Conservation (phyloP, 1,284 basidiomycete genomes). For the Amylostereum chailletii region DNA sequence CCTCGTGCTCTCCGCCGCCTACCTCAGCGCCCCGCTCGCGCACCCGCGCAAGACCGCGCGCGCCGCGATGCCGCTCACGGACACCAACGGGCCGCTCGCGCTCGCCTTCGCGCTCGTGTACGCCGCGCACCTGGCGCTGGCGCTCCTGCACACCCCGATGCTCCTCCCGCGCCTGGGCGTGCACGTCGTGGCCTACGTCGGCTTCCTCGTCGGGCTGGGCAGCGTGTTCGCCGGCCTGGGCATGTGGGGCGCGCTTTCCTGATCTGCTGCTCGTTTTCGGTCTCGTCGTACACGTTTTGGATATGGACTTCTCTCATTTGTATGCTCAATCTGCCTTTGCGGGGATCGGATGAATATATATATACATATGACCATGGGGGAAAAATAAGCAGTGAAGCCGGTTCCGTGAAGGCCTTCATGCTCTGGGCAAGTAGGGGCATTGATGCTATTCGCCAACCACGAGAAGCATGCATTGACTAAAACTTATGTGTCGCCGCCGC, state of each 20-base stretch:
- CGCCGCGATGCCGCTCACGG: conserved; percentile 4
- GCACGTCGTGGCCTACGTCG: conserved; percentile 61
- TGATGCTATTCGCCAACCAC: too few species aligned
- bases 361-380: too few species aligned
- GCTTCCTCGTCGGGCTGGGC: conserved; percentile 51
- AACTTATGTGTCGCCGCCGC: too few species aligned
- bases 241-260: conserved; percentile 55
- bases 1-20: conserved; percentile 55
- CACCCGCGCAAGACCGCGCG: conserved; percentile 9
- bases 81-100: conserved; percentile 26
- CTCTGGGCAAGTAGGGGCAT: too few species aligned
- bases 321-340: too few species aligned
- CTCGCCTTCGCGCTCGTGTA: conserved; percentile 41
- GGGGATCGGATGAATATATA: too few species aligned
- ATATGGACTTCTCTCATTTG: neutral
- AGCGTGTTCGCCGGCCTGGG: conserved; percentile 60
- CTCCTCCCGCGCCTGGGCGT: conserved; percentile 60
- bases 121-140: conserved; percentile 39
- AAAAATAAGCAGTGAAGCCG: too few species aligned
- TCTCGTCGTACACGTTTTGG: neutral
- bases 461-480: too few species aligned
- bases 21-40: conserved; percentile 35
- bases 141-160: conserved; percentile 50
- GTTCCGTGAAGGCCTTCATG: too few species aligned
- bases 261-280: conserved; percentile 6